These are phyloP conservation scores for Trametes sanguinea DNA, from an alignment of 768 basidiomycete species.

Conservation along the genomic window DNA sequence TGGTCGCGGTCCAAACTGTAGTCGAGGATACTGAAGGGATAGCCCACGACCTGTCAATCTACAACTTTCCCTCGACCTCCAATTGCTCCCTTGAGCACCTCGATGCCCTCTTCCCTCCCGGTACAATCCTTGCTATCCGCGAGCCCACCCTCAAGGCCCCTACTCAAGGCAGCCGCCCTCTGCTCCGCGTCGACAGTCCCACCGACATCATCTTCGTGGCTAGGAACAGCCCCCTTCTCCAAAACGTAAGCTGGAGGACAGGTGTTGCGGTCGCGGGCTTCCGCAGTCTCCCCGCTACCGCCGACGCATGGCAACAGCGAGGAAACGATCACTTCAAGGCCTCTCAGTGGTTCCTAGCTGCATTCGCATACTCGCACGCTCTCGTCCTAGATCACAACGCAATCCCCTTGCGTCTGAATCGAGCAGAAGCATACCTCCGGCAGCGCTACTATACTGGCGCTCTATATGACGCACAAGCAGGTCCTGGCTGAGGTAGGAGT, in stretches of 20 bases:
- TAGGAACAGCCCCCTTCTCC: slow-evolving; percentile 15
- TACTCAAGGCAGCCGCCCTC: background rate
- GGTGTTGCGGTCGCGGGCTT: background rate
- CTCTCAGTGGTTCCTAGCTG: slow-evolving; percentile 30
- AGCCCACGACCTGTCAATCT: slow-evolving; percentile 25
- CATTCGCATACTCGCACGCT: slow-evolving; percentile 30
- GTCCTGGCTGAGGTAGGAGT: slow-evolving; percentile 14
- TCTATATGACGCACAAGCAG: slow-evolving; percentile 26
- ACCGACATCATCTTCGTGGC: slow-evolving; percentile 31
- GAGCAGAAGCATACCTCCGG: slow-evolving; percentile 30
- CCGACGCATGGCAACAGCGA: slow-evolving; percentile 25
- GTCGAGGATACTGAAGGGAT: slow-evolving; percentile 34
- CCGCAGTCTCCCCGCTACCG: slow-evolving; percentile 1
- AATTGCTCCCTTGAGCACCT: slow-evolving; percentile 23
- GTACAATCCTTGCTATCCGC: slow-evolving; percentile 33
- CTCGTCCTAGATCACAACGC: slow-evolving; percentile 23
- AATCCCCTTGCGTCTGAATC: slow-evolving; percentile 31
- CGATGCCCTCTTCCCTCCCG: slow-evolving; percentile 33
- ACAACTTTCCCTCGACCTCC: slow-evolving; percentile 32
- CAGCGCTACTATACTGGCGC: slow-evolving; percentile 30
- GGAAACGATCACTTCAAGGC: slow-evolving; percentile 31
- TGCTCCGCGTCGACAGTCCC: slow-evolving; percentile 36
- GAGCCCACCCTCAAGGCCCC: slow-evolving; percentile 34
- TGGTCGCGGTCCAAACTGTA: slow-evolving; percentile 16
- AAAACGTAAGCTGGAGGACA: slow-evolving; percentile 7